Base-by-base conservation (phyloP, 768 basidiomycete genomes). In the Amyloporia xantha region DNA sequence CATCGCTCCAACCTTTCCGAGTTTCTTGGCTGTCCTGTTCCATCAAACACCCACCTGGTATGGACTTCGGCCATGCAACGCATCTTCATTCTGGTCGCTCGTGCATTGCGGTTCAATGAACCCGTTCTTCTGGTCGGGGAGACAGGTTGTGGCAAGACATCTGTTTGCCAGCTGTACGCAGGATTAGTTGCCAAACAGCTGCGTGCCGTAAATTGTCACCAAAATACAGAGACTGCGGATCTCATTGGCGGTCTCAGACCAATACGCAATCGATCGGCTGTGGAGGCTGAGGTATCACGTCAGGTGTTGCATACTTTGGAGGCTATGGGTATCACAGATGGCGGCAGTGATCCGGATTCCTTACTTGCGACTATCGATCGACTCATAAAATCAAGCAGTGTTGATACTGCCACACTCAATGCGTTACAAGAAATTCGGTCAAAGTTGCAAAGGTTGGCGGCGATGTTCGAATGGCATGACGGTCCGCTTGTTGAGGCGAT, bases 171-270 rank as follows among this genome's bases (percentile, higher is more conserved):
- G 61, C 70, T 92, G 4, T 86, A 86, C 55, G 87, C 96, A 0
- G 76, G 83, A 38, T 80, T 81, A 1, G 67, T 77, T 20, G 66
- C 67, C 21, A 81, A 80, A 59, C 69, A 64, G 28, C 71, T 99
- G 23, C 71, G 84, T 56, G 73, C 81, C 3, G 77, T 99, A 54
- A 98, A 91, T 56, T 98, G 96, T 59, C 96, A 99, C 63, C 93
- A 96, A 66, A 97, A 96, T 61, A 98, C 94, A 23, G 96, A 99
- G 69, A 96, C 95, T 0, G 91, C 94, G 10, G 96, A 99, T 63
- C 72, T 99, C 20, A 90, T 98, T 44, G 96, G 96, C 17, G 90
- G 92, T 30, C 77, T 96, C 55, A 79, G 95, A 27, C 95, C 95
- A 4, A 71, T 91, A 10, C 82, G 95, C 25, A 91, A 90, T 66